phyloP scores from a whole-genome alignment of 2,329 filamentous ascomycete species.

The Botrytis fragariae region DNA sequence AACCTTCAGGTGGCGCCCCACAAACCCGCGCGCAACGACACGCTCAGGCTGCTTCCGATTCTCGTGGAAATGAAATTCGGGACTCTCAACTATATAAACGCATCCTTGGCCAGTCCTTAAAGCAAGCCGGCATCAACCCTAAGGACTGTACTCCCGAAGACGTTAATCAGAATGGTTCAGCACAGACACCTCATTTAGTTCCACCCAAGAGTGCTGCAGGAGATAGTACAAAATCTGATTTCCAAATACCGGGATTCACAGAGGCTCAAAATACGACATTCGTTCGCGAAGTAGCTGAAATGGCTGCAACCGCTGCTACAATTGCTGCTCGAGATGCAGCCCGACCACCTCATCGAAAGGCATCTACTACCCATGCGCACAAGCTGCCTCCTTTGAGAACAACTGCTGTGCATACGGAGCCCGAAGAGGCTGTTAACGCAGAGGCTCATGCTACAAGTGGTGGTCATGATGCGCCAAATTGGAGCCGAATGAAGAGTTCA shows the following conservation, averaged over 20 bases:
- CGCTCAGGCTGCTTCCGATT: constrained; percentile 24
- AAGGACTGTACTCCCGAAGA: constrained; percentile 44
- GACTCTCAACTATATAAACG: constrained; percentile 90
- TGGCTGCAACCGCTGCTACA: constrained; percentile 86
- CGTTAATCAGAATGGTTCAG: constrained; percentile 44
- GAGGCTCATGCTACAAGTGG: constrained; percentile 50
- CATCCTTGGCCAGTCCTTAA: constrained; percentile 85
- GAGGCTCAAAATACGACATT: constrained; percentile 79
- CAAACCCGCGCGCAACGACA: constrained; percentile 31
- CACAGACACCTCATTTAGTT: constrained; percentile 66
- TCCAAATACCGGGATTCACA: constrained; percentile 67
- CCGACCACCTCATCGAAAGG: constrained; percentile 50
- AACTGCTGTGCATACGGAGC: constrained; percentile 37
- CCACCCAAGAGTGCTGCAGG: constrained; percentile 62
- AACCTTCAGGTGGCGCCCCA: constrained; percentile 26
- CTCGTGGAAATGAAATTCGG: constrained; percentile 61
- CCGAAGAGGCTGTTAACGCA: constrained; percentile 30
- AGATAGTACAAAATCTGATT: constrained; percentile 45
- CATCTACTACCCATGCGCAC: constrained; percentile 43
- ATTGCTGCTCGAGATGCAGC: constrained; percentile 78
- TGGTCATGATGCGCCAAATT: constrained; percentile 97
- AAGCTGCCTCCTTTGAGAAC: constrained; percentile 35
- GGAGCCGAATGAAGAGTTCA: constrained; percentile 87
- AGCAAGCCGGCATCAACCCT: constrained; percentile 69
- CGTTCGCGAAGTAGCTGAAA: constrained; percentile 84